Conservation (phyloP, 805 yeast genomes). For the Saturnispora ahearnii region DNA sequence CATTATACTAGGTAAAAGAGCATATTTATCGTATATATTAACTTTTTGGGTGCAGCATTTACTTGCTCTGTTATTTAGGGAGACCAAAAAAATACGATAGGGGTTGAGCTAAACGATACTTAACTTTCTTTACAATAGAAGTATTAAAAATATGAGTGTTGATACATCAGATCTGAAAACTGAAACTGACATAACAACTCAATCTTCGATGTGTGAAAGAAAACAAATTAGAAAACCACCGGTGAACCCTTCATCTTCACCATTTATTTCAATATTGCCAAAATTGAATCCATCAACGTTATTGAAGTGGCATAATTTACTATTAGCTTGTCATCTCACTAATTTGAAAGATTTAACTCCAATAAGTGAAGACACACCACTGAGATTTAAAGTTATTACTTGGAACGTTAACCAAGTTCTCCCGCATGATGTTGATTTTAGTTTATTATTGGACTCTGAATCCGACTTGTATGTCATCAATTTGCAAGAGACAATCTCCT, state of each 20-base stretch:
- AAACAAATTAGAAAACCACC: not conserved
- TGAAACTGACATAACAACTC: constrained; percentile 1
- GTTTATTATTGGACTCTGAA: not conserved
- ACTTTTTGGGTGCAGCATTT: not conserved
- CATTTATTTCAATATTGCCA: not conserved
- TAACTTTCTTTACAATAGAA: not conserved
- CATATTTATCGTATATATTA: not conserved
- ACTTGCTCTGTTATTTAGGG: not conserved
- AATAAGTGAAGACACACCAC: not conserved
- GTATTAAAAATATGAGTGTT: not conserved
- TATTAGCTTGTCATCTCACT: constrained; percentile 6
- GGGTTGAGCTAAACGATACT: not conserved
- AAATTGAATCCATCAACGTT: constrained; percentile 23
- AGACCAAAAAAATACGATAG: not conserved
- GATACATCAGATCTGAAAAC: not conserved
- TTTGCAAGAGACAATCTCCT: constrained; percentile 43
- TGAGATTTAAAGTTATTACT: constrained; percentile 18
- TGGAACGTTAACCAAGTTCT: constrained; percentile 32
- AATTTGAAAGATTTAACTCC: constrained; percentile 10
- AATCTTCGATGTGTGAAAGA: not conserved
- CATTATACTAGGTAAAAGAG: not conserved
- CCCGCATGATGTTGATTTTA: constrained; percentile 9
- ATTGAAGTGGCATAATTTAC: constrained; percentile 15
- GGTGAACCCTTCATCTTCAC: constrained; percentile 1
- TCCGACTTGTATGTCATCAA: constrained; percentile 34